Evolutionary conservation across 177 flowering plant genomes (phyloP), one percentile per base, ranked within the genome.

Genomic region (Vitis hybrid): DNA sequence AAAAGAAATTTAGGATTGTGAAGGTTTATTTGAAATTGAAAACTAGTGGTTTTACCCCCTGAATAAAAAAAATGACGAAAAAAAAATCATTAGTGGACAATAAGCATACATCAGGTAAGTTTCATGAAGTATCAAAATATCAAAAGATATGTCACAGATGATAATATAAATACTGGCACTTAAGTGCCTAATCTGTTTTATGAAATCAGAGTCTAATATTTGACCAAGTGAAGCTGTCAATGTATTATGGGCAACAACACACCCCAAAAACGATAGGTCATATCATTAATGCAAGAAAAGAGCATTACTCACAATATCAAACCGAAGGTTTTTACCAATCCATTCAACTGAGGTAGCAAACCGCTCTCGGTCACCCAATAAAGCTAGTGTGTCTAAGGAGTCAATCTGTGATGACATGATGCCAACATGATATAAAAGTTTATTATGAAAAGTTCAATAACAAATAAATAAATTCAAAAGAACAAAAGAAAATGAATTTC

Each of bases 271-370:
- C 0, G 1, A 28, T 28, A 28, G 47, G 47, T 38, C 9, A 63
- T 2, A 63, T 13, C 31, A 33, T 20, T 38, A 58, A 10, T 20
- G 10, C 60, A 66, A 50, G 72, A 58, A 31, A 72, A 71, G 67
- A 49, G 13, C 63, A 65, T 71, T 72, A 87, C 98, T 90, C 83
- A 95, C 99, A 83, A 92, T 94, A 81, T 91, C 94, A 87, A 95
- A 95, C 66, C 79, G 90, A 77, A 95, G 87, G 75, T 89, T 94
- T 86, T 90, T 88, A 79, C 95, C 90, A 80, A 95, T 86, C 99
- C 99, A 95, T 80, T 95, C 97, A 77, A 94, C 95, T 61, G 99
- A 87, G 17, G 84, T n/a, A 65, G 91, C 64, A 76, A 95, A 95
- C 17, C 76, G 87, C 31, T 87, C 92, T 62, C 80, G 81, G 55